Conservation (phyloP, 192 early-diverging fungal genomes). For the Phlyctochytrium arcticum region DNA sequence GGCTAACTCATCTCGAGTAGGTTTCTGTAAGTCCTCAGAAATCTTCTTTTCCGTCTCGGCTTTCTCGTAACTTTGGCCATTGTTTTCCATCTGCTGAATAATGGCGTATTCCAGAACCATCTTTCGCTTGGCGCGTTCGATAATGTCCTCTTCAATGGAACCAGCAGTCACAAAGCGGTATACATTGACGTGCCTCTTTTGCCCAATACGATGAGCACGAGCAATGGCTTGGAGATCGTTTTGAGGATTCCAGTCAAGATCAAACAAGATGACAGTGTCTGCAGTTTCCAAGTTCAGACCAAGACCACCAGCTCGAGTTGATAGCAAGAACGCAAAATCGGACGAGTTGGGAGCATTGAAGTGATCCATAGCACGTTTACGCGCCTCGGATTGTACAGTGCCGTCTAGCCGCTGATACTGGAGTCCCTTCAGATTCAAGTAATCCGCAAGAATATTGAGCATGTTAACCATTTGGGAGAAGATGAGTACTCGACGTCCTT, state of each 20-base stretch:
- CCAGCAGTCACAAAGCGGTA: constrained; percentile 97
- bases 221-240: constrained; percentile 98
- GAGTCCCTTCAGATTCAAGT: constrained; percentile 80
- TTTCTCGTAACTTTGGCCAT: constrained; percentile 64
- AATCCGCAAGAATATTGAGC: constrained; percentile 90
- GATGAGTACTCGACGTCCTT: constrained; percentile 94
- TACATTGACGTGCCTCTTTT: constrained; percentile 95
- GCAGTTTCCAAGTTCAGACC: constrained; percentile 96
- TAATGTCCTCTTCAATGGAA: constrained; percentile 97
- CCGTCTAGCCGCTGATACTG: constrained; percentile 94
- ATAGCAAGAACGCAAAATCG: constrained; percentile 95
- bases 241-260: constrained; percentile 86
- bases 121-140: constrained; percentile 98
- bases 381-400: constrained; percentile 77
- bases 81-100: constrained; percentile 99
- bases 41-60: constrained; percentile 26
- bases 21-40: constrained; percentile 30
- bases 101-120: constrained; percentile 99
- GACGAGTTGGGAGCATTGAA: constrained; percentile 90
- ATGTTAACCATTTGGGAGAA: constrained; percentile 98
- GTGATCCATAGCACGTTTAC: constrained; percentile 95
- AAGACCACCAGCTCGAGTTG: constrained; percentile 95
- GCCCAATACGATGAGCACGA: constrained; percentile 90
- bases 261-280: constrained; percentile 95
- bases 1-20: constrained; percentile 83